A percentile compares a stretch with the other conserved stretches of the same genome.
Evolutionary conservation across 139 green algal genomes (phyloP).

Genomic region (Axilococcus clingmanii): DNA sequence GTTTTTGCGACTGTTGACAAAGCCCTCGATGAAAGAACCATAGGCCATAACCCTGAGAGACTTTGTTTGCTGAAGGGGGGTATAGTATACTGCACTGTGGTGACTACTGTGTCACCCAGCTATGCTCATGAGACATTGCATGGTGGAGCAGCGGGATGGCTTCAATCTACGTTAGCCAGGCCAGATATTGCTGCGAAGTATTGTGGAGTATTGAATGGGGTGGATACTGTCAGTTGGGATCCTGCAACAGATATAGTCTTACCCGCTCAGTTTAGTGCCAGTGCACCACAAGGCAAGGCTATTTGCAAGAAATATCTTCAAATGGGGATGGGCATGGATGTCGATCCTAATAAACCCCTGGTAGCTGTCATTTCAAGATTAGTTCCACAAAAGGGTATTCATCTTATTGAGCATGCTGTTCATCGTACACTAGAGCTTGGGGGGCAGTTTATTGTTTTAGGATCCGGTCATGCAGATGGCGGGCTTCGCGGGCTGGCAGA

Average conservation of each 20-base stretch:
- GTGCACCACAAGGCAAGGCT: slow-evolving; percentile 54
- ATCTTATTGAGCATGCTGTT: slow-evolving; percentile 79
- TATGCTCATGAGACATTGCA: slow-evolving; percentile 78
- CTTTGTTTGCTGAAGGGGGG: slow-evolving; percentile 91
- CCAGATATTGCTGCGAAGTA: slow-evolving; percentile 39
- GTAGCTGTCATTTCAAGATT: slow-evolving; percentile 81
- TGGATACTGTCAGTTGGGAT: slow-evolving; percentile 81
- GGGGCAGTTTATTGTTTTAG: slow-evolving; percentile 90
- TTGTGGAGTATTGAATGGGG: slow-evolving; percentile 89
- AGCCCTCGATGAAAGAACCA: slow-evolving; percentile 91
- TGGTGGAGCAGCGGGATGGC: slow-evolving; percentile 64
- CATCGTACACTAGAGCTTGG: slow-evolving; percentile 45
- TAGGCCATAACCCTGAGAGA: slow-evolving; percentile 94
- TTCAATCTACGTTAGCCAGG: slow-evolving; percentile 53
- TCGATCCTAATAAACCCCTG: slow-evolving; percentile 66
- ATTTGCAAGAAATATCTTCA: slow-evolving; percentile 83
- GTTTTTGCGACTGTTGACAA: slow-evolving; percentile 68
- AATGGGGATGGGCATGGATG: slow-evolving; percentile 68
- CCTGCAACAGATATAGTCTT: slow-evolving; percentile 60
- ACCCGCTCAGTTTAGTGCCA: slow-evolving; percentile 57
- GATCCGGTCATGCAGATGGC: slow-evolving; percentile 67
- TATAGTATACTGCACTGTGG: slow-evolving; percentile 81
- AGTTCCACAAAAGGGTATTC: slow-evolving; percentile 87
- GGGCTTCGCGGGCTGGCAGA: slow-evolving; percentile 68
- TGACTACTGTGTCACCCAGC: slow-evolving; percentile 87